Conservation (phyloP, 2,329 filamentous ascomycete genomes). For the Verticillium klebahnii region DNA sequence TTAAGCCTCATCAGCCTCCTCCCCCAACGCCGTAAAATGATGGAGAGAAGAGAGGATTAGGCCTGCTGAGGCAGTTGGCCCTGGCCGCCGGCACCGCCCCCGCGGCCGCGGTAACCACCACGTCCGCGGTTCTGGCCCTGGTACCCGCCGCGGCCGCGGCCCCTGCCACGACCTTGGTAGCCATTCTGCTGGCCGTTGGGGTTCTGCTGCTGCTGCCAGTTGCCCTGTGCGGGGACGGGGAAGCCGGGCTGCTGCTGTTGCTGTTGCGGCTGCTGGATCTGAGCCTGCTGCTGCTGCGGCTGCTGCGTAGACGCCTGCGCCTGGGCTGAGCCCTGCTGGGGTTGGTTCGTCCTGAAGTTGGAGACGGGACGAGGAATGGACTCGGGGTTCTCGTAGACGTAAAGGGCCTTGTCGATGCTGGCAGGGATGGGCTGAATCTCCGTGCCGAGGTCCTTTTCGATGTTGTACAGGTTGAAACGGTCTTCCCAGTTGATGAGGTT, state of each 20-base stretch:
- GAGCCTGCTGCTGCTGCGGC: conserved; percentile 16
- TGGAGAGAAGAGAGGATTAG: conserved; percentile 10
- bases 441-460: conserved; percentile 93
- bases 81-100: conserved; percentile 13
- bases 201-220: conserved; percentile 25
- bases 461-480: conserved; percentile 97
- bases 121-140: conserved; percentile 11
- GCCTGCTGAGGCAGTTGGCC: conserved; percentile 24
- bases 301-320: conserved; percentile 20
- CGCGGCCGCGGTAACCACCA: conserved; percentile 15
- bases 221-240: conserved; percentile 18
- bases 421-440: conserved; percentile 96
- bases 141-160: conserved; percentile 18
- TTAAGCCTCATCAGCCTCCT: not conserved
- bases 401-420: conserved; percentile 94
- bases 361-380: conserved; percentile 80
- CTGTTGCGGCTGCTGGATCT: conserved; percentile 7
- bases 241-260: conserved; percentile 15
- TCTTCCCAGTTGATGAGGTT: conserved; percentile 99
- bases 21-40: conserved; percentile 9
- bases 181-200: conserved; percentile 24
- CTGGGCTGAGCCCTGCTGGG: conserved; percentile 10
- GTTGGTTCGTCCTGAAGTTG: conserved; percentile 33
- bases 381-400: conserved; percentile 96
- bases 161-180: conserved; percentile 25